Base-by-base conservation (phyloP, 179 eudicot species). In the Beta corolliflora region DNA sequence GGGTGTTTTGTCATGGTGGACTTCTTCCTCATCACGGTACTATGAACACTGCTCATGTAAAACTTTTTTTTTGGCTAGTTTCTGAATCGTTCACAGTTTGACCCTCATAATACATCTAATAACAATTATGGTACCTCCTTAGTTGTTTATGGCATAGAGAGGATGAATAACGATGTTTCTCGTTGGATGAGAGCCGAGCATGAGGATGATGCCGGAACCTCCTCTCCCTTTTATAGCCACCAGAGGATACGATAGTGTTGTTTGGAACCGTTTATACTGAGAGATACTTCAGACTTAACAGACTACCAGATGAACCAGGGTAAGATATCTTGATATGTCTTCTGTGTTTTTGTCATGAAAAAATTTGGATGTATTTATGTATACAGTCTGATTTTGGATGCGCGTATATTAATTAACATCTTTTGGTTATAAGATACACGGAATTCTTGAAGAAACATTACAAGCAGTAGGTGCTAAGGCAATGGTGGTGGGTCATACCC, bases 21-120 rank as follows among this genome's bases (percentile, higher is more conserved):
- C 98, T 95, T 88, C 98, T 95, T 87, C 99, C 99, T 84, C 98
- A 94, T 85, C 99, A 95, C 81, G 99, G 99, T 95, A 95, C 18
- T 52, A n/a, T 71, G 29, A 60, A 31, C 56, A 31, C 9, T 73
- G 21, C 31, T 10, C 78, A 41, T 15, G 5, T 36, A 44, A 2
- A 58, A 14, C 61, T 71, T 58, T 45, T 73, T 16, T 19, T 67
- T 74, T 6, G 31, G 16, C 60, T 11, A 77, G 36, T 73, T 58
- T 76, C 31, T 7, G 25, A n/a, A 66, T 23, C 18, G 23, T 60
- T 53, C 36, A 56, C 41, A 46, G 6, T 31, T 9, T 76, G 48
- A 48, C 45, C 70, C 61, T 31, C n/a, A 36, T 36, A 46, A 19
- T 21, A 15, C 46, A 31, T n/a, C 72, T 79, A 76, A 82, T 23